Conservation (phyloP, 1,284 basidiomycete genomes). For the Xerocomus minutiporus region DNA sequence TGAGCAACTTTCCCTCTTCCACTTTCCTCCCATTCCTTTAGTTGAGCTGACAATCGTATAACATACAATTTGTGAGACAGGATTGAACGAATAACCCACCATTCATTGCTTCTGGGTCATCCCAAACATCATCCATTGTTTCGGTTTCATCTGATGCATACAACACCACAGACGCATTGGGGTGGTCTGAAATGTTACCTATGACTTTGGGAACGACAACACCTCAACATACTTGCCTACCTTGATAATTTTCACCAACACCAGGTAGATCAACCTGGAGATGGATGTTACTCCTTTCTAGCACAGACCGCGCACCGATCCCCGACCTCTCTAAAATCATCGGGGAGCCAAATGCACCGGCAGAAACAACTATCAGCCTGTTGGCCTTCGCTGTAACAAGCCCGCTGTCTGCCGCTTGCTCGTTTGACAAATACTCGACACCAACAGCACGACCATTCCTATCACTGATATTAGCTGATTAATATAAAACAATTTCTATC, state of each 20-base stretch:
- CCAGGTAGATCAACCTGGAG: constrained; percentile 47
- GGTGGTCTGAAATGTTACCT: constrained; percentile 38
- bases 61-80: neutral
- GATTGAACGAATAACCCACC: constrained; percentile 24
- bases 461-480: neutral
- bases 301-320: constrained; percentile 40
- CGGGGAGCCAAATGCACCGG: constrained; percentile 54
- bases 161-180: constrained; percentile 34
- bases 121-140: constrained; percentile 43
- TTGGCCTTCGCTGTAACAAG: constrained; percentile 16
- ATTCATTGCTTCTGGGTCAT: constrained; percentile 29
- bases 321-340: constrained; percentile 53
- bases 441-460: constrained; percentile 52
- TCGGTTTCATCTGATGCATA: constrained; percentile 37
- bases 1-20: constrained; percentile 13
- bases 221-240: neutral
- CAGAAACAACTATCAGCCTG: constrained; percentile 45
- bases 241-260: constrained; percentile 37
- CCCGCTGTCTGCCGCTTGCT: constrained; percentile 18
- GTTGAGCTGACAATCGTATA: neutral
- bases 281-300: constrained; percentile 39
- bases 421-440: constrained; percentile 49
- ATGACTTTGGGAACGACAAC: neutral
- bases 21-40: neutral
- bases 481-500: neutral